Base-by-base conservation (phyloP, 2,329 filamentous ascomycete species). In the Aspergillus fijiensis region DNA sequence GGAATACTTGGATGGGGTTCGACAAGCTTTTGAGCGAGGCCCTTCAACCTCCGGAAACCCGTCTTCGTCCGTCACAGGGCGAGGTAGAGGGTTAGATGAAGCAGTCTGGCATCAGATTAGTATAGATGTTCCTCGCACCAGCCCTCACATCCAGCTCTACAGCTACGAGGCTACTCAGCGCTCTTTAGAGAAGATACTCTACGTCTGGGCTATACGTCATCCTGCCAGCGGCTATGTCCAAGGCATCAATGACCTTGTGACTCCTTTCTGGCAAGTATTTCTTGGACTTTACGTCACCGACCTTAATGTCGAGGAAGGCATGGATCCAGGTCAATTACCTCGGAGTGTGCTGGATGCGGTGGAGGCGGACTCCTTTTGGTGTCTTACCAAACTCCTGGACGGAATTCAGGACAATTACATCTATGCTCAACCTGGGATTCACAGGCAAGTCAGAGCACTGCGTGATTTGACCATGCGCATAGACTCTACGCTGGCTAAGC, bases 41-140 rank as follows among this genome's bases (percentile, higher is more conserved):
- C 76, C 77, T 29, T 74, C 72, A 42, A 71, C 77, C 16, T 74
- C 77, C n/a, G 63, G 65, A 25, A 81, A 79, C 31, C 75, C 80
- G 1, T 71, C 73, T 33, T 69, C 76, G 47, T 76, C 80, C 7
- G 72, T 64, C 33, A 73, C 77, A 12, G 84, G 86, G 49, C 81
- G 84, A 63, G 86, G 87, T 2, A 85, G 91, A 57, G 94, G 93
- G 2, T 79, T 99, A 19, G 96, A 99, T 69, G 95, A 99, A 79
- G 90, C 92, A n/a, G 88, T 99, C 60, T 99, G 95, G 95, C 95
- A 99, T 79, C 95, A 99, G 73, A 98, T 99, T 77, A 97, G 92
- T 76, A 99, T 99, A 71, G 95, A 99, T 72, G 91, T 98, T 23
- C 95, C 95, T 2, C 87, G 95, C 54, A 99, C 95, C 4, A 98